These are phyloP conservation scores for Rhizophagus sp. DNA, from an alignment of 192 early-diverging fungal genomes.

Conservation along the genomic window DNA sequence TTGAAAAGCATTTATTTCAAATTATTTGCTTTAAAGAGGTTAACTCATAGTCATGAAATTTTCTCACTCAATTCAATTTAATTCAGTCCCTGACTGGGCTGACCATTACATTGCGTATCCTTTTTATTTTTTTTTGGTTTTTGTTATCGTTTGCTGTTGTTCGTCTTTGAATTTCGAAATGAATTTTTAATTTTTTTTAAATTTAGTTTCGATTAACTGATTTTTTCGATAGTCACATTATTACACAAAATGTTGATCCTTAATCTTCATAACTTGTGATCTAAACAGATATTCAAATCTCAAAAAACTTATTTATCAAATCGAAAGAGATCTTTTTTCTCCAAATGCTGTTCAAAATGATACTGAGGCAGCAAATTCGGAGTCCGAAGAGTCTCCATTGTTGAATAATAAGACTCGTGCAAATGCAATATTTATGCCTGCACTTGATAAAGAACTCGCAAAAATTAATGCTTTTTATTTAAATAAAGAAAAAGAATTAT, in stretches of 20 bases:
- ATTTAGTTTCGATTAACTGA: no score
- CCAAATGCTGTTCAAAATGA: slow-evolving; percentile 34
- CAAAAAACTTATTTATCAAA: slow-evolving; percentile 76
- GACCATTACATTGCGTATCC: slow-evolving; percentile 74
- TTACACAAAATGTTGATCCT: no score
- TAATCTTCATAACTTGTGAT: no score
- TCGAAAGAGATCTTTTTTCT: slow-evolving; percentile 65
- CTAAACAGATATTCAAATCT: slow-evolving; percentile 65
- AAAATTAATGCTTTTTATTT: slow-evolving; percentile 85
- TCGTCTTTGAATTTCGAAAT: no score
- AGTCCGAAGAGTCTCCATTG: slow-evolving; percentile 41
- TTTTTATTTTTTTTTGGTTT: not conserved
- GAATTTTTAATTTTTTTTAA: no score
- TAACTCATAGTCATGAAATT: slow-evolving; percentile 76
- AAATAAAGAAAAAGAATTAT: slow-evolving; percentile 80
- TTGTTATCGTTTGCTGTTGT: no score
- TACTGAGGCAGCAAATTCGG: slow-evolving; percentile 32
- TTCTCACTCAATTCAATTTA: slow-evolving; percentile 88
- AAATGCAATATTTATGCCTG: slow-evolving; percentile 63
- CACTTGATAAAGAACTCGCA: slow-evolving; percentile 81
- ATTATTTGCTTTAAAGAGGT: not conserved
- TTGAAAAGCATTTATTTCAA: not conserved
- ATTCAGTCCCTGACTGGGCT: slow-evolving; percentile 85
- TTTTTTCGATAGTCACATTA: no score
- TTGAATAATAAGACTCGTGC: slow-evolving; percentile 40